These are phyloP conservation scores for Pseudozyma sp. DNA, from an alignment of 1,284 basidiomycete genomes.

Conservation along the genomic window DNA sequence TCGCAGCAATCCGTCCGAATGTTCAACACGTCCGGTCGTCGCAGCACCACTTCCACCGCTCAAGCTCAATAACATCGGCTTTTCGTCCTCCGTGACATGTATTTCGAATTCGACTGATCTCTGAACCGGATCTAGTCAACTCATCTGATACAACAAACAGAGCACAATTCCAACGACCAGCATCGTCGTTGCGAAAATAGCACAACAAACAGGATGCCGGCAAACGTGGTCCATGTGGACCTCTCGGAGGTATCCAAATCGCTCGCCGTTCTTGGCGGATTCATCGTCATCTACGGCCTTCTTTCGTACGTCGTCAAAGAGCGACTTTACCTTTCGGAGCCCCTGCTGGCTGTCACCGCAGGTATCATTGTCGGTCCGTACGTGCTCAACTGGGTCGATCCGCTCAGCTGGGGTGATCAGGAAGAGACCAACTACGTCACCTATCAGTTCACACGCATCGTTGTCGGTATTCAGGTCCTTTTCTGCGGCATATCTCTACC, in stretches of 20 bases:
- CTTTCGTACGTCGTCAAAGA: conserved; percentile 66
- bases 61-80: conserved; percentile 40
- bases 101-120: conserved; percentile 24
- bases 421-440: conserved; percentile 66
- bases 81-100: conserved; percentile 28
- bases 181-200: background rate
- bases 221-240: conserved; percentile 58
- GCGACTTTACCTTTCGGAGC: conserved; percentile 65
- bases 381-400: conserved; percentile 66
- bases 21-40: conserved; percentile 25
- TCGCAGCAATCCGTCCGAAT: conserved; percentile 14
- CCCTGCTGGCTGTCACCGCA: conserved; percentile 62
- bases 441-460: conserved; percentile 69
- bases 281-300: conserved; percentile 67
- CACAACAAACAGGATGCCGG: conserved; percentile 24
- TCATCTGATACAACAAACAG: background rate
- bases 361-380: conserved; percentile 66
- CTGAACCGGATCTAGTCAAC: background rate
- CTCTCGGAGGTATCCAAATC: conserved; percentile 61
- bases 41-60: conserved; percentile 18
- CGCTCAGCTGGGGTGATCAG: conserved; percentile 53
- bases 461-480: conserved; percentile 68
- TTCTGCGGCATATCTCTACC: conserved; percentile 70
- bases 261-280: conserved; percentile 63
- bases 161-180: background rate